phyloP scores from a whole-genome alignment of 192 early-diverging fungal genomes.

The Linnemannia schmuckeri region DNA sequence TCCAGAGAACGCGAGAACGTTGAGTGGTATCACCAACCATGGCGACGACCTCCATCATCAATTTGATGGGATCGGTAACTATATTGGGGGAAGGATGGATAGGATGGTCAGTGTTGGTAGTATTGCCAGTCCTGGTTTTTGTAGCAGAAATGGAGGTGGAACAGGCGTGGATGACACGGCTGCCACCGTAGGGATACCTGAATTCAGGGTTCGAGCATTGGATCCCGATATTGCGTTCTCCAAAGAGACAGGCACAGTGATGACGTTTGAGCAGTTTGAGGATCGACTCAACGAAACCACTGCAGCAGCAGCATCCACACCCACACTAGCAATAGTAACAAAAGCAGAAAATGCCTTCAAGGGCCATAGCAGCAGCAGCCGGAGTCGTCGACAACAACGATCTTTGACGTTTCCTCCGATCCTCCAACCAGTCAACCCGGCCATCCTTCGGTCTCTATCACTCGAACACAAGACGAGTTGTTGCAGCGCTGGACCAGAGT shows the following conservation, averaged over 20 bases:
- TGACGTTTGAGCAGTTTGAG: conserved; percentile 17
- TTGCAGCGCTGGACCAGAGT: neutral
- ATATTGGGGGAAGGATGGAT: neutral
- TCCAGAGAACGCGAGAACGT: neutral
- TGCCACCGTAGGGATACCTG: neutral
- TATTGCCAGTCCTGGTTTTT: neutral
- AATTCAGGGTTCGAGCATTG: neutral
- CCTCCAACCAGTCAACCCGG: neutral
- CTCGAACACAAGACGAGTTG: neutral
- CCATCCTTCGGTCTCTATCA: neutral
- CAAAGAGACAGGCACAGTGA: neutral
- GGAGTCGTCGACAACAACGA: neutral
- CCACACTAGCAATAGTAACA: neutral
- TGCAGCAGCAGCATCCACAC: neutral
- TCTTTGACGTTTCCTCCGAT: neutral
- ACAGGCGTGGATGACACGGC: neutral
- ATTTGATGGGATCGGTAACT: neutral
- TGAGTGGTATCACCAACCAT: neutral
- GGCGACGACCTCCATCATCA: neutral
- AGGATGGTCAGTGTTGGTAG: no score
- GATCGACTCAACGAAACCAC: neutral
- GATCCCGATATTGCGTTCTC: conserved; percentile 6
- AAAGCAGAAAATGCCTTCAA: no score
- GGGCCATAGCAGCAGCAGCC: neutral
- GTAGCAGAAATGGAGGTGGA: neutral